A percentile compares a stretch with the other conserved stretches of the same genome.
phyloP scores from a whole-genome alignment of 495 filamentous ascomycete species.

The Aspergillus biplanus region DNA sequence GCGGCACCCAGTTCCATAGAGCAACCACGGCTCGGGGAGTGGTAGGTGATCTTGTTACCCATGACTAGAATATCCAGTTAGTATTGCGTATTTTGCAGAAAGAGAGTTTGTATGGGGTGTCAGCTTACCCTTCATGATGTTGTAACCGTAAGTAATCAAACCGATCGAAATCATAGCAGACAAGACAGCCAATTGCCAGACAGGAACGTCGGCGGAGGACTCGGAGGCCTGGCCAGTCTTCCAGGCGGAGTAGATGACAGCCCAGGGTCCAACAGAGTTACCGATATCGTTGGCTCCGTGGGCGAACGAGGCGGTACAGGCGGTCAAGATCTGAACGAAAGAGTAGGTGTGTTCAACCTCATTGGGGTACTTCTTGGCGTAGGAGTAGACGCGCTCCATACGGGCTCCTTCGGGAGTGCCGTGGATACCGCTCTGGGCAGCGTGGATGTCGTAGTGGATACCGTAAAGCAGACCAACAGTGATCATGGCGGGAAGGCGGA shows the following conservation, averaged over 20 bases:
- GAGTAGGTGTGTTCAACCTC: slow-evolving; percentile 77
- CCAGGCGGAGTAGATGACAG: slow-evolving; percentile 72
- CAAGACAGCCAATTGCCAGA: slow-evolving; percentile 64
- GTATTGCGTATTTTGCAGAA: slow-evolving; percentile 8
- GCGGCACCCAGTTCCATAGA: slow-evolving; percentile 71
- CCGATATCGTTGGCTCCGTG: slow-evolving; percentile 82
- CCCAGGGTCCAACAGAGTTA: slow-evolving; percentile 76
- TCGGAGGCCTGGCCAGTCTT: slow-evolving; percentile 49
- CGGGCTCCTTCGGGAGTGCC: slow-evolving; percentile 70
- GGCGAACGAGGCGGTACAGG: slow-evolving; percentile 74
- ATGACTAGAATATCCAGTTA: slow-evolving; percentile 47
- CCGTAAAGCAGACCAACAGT: slow-evolving; percentile 63
- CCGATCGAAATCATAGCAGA: slow-evolving; percentile 58
- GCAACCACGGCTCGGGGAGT: slow-evolving; percentile 62
- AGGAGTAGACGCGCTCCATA: slow-evolving; percentile 61
- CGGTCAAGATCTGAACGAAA: slow-evolving; percentile 74
- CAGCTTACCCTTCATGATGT: slow-evolving; percentile 64
- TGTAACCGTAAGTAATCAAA: slow-evolving; percentile 66
- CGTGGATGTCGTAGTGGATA: slow-evolving; percentile 74
- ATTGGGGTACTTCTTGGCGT: slow-evolving; percentile 70
- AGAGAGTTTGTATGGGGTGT: not conserved
- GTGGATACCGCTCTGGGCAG: slow-evolving; percentile 62
- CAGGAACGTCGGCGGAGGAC: slow-evolving; percentile 55
- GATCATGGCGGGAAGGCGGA: slow-evolving; percentile 63
- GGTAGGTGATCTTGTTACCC: slow-evolving; percentile 71